phyloP scores from a whole-genome alignment of 371 early-diverging fungal genomes.

The Apophysomyces ossiformis region DNA sequence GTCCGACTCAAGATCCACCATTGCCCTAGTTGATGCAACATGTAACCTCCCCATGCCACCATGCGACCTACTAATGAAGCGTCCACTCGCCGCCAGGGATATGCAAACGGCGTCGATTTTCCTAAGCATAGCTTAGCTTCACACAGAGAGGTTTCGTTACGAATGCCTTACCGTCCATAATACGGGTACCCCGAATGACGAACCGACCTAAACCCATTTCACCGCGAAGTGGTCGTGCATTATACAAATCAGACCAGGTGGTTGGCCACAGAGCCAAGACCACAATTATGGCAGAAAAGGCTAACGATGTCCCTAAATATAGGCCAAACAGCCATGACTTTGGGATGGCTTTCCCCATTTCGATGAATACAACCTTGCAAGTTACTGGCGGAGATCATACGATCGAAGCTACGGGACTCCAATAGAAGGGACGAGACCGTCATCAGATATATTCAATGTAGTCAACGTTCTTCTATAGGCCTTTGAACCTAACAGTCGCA shows the following conservation, averaged over 20 bases:
- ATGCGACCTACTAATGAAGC: conserved; percentile 25
- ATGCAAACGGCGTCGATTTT: conserved; percentile 46
- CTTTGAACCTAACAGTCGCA: too few relatives aligned
- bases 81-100: conserved; percentile 39
- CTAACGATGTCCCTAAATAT: conserved; percentile 13
- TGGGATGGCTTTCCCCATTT: neutral
- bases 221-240: conserved; percentile 42
- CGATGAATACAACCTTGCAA: neutral
- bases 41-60: conserved; percentile 39
- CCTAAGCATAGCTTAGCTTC: conserved; percentile 20
- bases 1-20: conserved; percentile 36
- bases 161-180: conserved; percentile 27
- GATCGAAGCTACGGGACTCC: neutral
- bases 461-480: too few relatives aligned
- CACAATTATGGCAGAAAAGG: conserved; percentile 20
- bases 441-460: too few relatives aligned
- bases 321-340: conserved; percentile 1
- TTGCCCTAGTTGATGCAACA: conserved; percentile 42
- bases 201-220: conserved; percentile 50
- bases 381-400: neutral
- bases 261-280: conserved; percentile 25
- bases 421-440: too few relatives aligned
- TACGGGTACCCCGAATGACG: conserved; percentile 41
- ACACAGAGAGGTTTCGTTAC: neutral
- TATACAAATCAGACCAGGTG: conserved; percentile 39